Evolutionary conservation across 2,329 filamentous ascomycete species (phyloP), one percentile per base, ranked within the genome.

Genomic region (Mollisiaceae sp.): DNA sequence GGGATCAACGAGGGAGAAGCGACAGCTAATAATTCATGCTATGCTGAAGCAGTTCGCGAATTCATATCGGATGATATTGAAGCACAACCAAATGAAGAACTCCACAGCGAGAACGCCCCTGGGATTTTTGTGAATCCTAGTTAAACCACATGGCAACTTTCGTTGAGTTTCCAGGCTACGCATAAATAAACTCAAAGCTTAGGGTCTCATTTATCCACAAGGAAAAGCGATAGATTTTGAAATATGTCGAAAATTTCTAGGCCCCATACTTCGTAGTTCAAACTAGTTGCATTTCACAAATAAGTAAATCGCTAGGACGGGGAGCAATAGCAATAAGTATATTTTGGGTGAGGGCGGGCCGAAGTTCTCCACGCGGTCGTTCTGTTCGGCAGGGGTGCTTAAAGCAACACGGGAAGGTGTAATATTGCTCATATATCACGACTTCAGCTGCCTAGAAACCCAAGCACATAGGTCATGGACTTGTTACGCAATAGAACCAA

Each of bases 351-450:
- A 32, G 27, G 6, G 27, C 6, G 6, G 27, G 6, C 27, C 27
- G 27, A 6, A 32, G 27, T 32, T 24, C 20, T 14, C 45, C 45
- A 24, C 45, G 45, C 5, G 45, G 24, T 50, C 8, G 22, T 11
- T 8, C 27, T 32, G 27, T 32, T 32, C 27, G 6, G 6, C 27
- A 32, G 27, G 27, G 27, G 27, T 3, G 27, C 27, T 6, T 3
- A 32, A 9, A 32, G 50, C 15, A 54, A 24, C 50, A 15, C 22
- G 14, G 18, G 27, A 54, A 54, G 50, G 32, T 54, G 50, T 12
- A 12, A 54, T 54, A 32, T 54, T 54, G 50, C 50, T 32, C 24
- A 54, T 18, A 35, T 18, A 54, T 54, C 50, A 54, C 50, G 50
- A 54, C 50, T 32, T 35, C 50, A 27, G 8, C 27, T 27, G 24